Percentiles rank a stretch among this genome's conserved stretches.
phyloP scores from a whole-genome alignment of 176 grass and related monocot genomes.

The Poa annua region DNA sequence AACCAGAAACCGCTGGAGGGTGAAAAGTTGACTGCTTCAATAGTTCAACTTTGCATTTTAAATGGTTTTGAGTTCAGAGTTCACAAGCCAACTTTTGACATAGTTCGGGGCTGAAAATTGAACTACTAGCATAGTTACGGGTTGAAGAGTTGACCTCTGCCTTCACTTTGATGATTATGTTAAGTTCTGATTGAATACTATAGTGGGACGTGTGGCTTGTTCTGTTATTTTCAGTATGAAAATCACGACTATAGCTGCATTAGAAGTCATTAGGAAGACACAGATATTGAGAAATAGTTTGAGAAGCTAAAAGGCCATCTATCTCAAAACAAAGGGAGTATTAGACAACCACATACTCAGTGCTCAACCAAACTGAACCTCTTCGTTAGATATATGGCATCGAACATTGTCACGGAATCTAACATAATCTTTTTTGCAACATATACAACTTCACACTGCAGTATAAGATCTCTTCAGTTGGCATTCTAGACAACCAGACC shows the following conservation, averaged over 20 bases:
- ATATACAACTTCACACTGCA: constrained; percentile 12
- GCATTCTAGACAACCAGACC: neutral
- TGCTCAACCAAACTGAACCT: neutral
- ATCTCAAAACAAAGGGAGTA: neutral
- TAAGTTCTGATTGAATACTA: neutral
- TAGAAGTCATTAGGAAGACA: neutral
- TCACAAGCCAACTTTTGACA: neutral
- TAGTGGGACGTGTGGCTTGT: neutral
- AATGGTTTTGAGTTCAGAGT: neutral
- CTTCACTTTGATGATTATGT: neutral
- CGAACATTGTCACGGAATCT: neutral
- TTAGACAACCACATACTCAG: constrained; percentile 3
- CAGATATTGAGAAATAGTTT: neutral
- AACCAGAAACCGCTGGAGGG: neutral
- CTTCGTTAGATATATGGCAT: constrained; percentile 4
- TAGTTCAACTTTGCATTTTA: neutral
- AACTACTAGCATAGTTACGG: too few relatives aligned
- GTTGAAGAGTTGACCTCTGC: neutral
- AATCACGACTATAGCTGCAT: neutral
- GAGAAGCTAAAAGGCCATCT: neutral
- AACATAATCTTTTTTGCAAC: neutral
- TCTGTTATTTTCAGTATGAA: neutral
- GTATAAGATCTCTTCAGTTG: neutral
- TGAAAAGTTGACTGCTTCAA: neutral
- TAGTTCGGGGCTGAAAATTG: neutral